Conservation (phyloP, 768 basidiomycete genomes). For the Kwoniella botswanensis region DNA sequence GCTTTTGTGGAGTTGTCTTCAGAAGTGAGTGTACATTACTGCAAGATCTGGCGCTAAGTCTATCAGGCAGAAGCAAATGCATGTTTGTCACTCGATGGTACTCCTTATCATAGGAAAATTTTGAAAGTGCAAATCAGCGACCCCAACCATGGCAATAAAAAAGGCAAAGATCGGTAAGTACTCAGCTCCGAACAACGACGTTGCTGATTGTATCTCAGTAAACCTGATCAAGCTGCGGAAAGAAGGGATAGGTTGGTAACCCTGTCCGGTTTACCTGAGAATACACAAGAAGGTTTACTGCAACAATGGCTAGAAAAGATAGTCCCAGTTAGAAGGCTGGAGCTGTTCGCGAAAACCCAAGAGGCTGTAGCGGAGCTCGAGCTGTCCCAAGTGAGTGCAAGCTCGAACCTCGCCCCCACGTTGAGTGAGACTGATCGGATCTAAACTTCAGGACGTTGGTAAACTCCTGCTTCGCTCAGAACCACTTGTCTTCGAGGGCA, state of each 20-base stretch:
- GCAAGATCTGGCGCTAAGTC: neutral
- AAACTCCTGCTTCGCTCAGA: constrained; percentile 74
- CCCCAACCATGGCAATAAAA: constrained; percentile 57
- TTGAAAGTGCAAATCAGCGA: constrained; percentile 56
- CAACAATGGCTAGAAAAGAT: constrained; percentile 88
- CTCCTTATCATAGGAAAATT: constrained; percentile 27
- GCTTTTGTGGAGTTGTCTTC: constrained; percentile 90
- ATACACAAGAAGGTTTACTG: constrained; percentile 84
- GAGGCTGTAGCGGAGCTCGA: constrained; percentile 61
- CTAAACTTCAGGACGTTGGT: constrained; percentile 72
- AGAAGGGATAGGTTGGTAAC: constrained; percentile 71
- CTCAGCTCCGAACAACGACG: no score
- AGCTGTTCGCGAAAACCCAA: constrained; percentile 68
- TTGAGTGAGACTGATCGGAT: constrained; percentile 54
- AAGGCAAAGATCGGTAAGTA: constrained; percentile 27
- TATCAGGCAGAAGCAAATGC: constrained; percentile 40
- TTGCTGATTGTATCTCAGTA: constrained; percentile 58
- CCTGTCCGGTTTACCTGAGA: constrained; percentile 73
- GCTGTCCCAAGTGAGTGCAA: constrained; percentile 58
- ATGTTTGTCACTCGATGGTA: constrained; percentile 35
- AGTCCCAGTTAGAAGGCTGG: constrained; percentile 68
- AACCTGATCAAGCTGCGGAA: constrained; percentile 63
- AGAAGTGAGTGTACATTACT: constrained; percentile 64
- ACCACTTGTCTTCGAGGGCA: constrained; percentile 72
- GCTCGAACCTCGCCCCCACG: constrained; percentile 65